These are phyloP conservation scores for Vanrija sp. DNA, from an alignment of 1,284 basidiomycete species.

Conservation along the genomic window DNA sequence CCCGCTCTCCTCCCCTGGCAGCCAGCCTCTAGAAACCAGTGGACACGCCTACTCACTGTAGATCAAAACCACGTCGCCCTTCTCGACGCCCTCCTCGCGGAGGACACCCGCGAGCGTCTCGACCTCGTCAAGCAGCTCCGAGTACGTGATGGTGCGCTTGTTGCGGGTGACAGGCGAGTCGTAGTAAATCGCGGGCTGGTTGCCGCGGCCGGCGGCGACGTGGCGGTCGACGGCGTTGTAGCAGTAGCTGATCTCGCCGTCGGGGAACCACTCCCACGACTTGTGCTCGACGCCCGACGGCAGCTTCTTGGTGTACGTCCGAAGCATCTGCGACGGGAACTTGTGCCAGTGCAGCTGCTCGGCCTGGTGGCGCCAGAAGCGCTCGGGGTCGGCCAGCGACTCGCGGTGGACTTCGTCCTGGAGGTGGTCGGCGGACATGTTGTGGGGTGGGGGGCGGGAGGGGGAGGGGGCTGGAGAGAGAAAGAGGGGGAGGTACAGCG, in stretches of 20 bases:
- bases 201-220: slow-evolving; percentile 16
- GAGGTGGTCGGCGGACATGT: slow-evolving; percentile 2
- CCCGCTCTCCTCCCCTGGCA: too few species aligned
- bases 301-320: slow-evolving; percentile 4
- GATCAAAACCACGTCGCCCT: slow-evolving; percentile 74
- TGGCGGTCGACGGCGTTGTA: slow-evolving; percentile 23
- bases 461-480: too few species aligned
- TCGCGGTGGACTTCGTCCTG: slow-evolving; percentile 18
- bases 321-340: slow-evolving; percentile 11
- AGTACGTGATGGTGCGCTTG: slow-evolving; percentile 60
- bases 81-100: slow-evolving; percentile 79
- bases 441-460: neutral
- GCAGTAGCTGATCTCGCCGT: slow-evolving; percentile 19
- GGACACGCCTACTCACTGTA: slow-evolving; percentile 12
- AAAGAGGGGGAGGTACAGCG: too few species aligned
- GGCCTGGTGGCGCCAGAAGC: slow-evolving; percentile 20
- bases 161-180: slow-evolving; percentile 18
- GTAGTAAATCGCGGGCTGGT: slow-evolving; percentile 18
- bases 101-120: slow-evolving; percentile 84
- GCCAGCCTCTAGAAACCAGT: too few species aligned
- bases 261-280: slow-evolving; percentile 23
- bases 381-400: slow-evolving; percentile 18
- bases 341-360: slow-evolving; percentile 22
- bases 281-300: slow-evolving; percentile 11
- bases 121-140: slow-evolving; percentile 79